Conservation (phyloP, 2,329 filamentous ascomycete genomes). For the Reticulascus tulasneorum region DNA sequence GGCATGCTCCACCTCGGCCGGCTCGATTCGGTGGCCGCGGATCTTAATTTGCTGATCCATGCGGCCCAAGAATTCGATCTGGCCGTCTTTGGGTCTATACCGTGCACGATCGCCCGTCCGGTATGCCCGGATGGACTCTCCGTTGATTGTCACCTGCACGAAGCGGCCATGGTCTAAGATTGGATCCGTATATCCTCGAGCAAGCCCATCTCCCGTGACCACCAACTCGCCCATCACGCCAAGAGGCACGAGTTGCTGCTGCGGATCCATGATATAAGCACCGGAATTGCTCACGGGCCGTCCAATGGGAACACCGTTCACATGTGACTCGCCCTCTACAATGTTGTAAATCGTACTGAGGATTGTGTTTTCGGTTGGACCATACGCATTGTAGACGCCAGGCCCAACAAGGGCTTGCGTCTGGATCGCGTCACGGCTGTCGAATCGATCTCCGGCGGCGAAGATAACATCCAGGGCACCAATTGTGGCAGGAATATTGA, state of each 20-base stretch:
- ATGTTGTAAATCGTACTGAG: too few species aligned
- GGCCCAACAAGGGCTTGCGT: too few species aligned
- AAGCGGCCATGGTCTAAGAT: too few species aligned
- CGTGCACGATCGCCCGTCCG: too few species aligned
- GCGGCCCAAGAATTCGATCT: too few species aligned
- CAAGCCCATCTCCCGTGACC: slow-evolving; percentile 20
- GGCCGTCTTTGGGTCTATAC: too few species aligned
- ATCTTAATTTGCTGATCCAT: too few species aligned
- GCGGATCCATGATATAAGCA: slow-evolving; percentile 18
- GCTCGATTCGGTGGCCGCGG: too few species aligned
- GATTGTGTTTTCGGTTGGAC: slow-evolving; percentile 14
- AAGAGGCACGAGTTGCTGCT: slow-evolving; percentile 16
- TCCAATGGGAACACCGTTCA: slow-evolving; percentile 16
- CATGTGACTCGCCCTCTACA: neutral
- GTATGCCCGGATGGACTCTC: too few species aligned
- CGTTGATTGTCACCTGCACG: too few species aligned
- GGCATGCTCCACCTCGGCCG: too few species aligned
- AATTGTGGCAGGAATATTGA: slow-evolving; percentile 31
- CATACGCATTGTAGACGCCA: slow-evolving; percentile 11
- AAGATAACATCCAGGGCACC: slow-evolving; percentile 32
- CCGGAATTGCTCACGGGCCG: slow-evolving; percentile 15
- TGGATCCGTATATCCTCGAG: slow-evolving; percentile 20
- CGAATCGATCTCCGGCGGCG: slow-evolving; percentile 25
- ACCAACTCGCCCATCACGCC: slow-evolving; percentile 23
- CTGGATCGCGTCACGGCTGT: neutral